Evolutionary conservation across 1,284 basidiomycete genomes (phyloP).

Genomic region (Phlebopus sp.): DNA sequence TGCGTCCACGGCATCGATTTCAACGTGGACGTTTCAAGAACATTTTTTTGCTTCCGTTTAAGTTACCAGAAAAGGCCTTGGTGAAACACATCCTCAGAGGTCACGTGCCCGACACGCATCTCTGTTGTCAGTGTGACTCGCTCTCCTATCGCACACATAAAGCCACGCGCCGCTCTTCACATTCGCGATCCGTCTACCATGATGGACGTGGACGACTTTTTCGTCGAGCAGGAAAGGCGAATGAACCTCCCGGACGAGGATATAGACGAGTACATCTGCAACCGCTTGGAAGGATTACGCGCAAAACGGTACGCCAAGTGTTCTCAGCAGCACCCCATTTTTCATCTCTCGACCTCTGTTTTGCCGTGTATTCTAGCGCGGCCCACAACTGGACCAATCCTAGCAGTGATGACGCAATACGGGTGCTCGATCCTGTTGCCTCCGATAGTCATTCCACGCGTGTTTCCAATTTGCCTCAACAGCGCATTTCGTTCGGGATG

Average conservation of each 20-base stretch:
- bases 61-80: no score
- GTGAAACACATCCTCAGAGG: no score
- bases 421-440: no score
- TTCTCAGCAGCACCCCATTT: neutral
- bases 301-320: slow-evolving; percentile 19
- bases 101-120: no score
- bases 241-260: slow-evolving; percentile 55
- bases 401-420: slow-evolving; percentile 2
- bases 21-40: no score
- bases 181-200: neutral
- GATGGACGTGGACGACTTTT: slow-evolving; percentile 44
- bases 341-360: no score
- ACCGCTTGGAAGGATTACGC: slow-evolving; percentile 20
- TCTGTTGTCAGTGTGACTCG: no score
- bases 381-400: neutral
- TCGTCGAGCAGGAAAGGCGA: slow-evolving; percentile 48
- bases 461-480: neutral
- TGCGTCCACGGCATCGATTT: no score
- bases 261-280: slow-evolving; percentile 33
- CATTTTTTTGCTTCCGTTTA: no score
- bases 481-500: slow-evolving; percentile 1
- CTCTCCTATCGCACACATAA: slow-evolving; percentile 11
- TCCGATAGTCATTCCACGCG: neutral
- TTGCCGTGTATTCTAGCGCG: slow-evolving; percentile 9
- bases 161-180: neutral